Conservation (phyloP, 257 asterid species). For the Solanum bulbocastanum region DNA sequence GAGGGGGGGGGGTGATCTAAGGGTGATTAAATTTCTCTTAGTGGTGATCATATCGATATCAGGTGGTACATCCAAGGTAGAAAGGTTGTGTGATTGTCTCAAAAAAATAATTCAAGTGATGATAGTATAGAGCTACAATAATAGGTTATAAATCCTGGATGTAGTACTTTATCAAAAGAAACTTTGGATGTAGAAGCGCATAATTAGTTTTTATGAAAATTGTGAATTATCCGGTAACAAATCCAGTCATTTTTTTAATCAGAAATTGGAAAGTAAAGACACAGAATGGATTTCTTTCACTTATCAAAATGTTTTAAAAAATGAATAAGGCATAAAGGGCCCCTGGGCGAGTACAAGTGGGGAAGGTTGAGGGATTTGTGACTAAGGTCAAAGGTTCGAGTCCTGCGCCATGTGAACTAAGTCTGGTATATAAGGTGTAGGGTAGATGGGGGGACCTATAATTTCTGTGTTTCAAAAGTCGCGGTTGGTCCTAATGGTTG, state of each 20-base stretch:
- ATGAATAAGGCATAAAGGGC: neutral
- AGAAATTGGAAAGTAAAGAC: neutral
- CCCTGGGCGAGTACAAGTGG: neutral
- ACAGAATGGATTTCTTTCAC: neutral
- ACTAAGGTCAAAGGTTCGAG: neutral
- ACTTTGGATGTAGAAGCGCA: neutral
- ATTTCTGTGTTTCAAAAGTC: neutral
- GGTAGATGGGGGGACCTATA: neutral
- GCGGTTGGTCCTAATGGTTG: neutral
- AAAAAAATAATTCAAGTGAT: neutral
- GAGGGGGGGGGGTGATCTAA: neutral
- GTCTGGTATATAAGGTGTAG: neutral
- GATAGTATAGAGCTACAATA: neutral
- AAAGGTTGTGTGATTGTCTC: neutral
- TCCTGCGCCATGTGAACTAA: neutral
- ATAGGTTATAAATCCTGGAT: neutral
- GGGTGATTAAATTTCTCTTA: neutral
- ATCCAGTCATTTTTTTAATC: neutral
- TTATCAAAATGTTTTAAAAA: neutral
- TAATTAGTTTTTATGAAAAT: neutral
- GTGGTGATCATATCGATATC: neutral
- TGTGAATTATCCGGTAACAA: neutral
- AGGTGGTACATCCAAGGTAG: neutral
- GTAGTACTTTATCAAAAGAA: neutral
- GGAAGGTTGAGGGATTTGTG: neutral